Conservation (phyloP, 1,284 basidiomycete species). For the Farysia itapuensis region DNA sequence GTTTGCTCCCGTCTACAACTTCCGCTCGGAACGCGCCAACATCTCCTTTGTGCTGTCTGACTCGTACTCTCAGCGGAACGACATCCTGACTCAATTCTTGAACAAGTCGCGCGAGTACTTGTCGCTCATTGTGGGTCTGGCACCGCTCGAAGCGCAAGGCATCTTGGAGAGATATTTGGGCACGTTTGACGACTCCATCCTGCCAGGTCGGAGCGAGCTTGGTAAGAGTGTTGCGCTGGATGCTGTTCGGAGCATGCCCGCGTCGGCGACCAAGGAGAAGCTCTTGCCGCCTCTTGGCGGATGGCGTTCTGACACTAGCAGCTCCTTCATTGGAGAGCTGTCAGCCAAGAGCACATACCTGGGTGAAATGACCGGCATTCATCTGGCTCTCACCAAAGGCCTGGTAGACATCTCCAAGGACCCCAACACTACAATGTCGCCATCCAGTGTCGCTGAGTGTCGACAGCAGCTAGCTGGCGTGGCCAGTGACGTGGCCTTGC, state of each 20-base stretch:
- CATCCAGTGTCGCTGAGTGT: slow-evolving; percentile 68
- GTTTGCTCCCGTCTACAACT: slow-evolving; percentile 86
- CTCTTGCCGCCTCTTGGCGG: slow-evolving; percentile 57
- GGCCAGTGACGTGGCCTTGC: slow-evolving; percentile 63
- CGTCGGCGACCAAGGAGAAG: slow-evolving; percentile 36
- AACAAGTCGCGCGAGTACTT: slow-evolving; percentile 79
- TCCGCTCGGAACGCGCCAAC: slow-evolving; percentile 72
- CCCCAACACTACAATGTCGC: slow-evolving; percentile 65
- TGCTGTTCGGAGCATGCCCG: slow-evolving; percentile 46
- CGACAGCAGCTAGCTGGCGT: slow-evolving; percentile 72
- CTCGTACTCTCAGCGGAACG: slow-evolving; percentile 80
- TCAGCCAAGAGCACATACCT: slow-evolving; percentile 49
- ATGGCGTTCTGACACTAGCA: slow-evolving; percentile 56
- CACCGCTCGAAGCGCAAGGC: slow-evolving; percentile 88
- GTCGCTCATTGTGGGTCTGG: slow-evolving; percentile 77
- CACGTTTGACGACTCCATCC: slow-evolving; percentile 36
- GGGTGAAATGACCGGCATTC: slow-evolving; percentile 80
- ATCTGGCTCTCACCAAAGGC: slow-evolving; percentile 65
- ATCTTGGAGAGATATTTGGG: slow-evolving; percentile 72
- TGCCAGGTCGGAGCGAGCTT: slow-evolving; percentile 43
- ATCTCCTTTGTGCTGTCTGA: slow-evolving; percentile 82
- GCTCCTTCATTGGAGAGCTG: slow-evolving; percentile 49
- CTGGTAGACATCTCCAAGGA: slow-evolving; percentile 68
- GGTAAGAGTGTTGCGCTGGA: slow-evolving; percentile 56
- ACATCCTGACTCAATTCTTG: slow-evolving; percentile 76